Percentiles rank a stretch among this genome's conserved stretches.
phyloP scores from a whole-genome alignment of 805 yeast species.

The Yamadazyma laniorum region DNA sequence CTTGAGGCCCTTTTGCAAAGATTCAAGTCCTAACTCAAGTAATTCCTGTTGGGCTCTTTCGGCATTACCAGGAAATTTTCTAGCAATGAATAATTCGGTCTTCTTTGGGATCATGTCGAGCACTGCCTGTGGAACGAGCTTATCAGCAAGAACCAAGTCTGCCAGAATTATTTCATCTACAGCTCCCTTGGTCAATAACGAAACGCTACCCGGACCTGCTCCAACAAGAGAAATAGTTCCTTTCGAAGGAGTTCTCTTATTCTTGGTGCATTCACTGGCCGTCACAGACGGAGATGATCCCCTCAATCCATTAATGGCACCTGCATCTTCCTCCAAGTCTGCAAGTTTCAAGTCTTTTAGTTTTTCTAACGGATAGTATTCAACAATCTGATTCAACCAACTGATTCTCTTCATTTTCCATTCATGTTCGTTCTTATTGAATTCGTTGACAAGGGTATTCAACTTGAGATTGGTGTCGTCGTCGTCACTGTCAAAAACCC shows the following conservation, averaged over 20 bases:
- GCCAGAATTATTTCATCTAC: conserved; percentile 76
- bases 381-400: conserved; percentile 88
- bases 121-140: conserved; percentile 86
- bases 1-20: conserved; percentile 60
- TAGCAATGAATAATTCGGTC: conserved; percentile 79
- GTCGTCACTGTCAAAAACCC: conserved; percentile 58
- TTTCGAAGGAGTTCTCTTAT: conserved; percentile 15
- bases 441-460: conserved; percentile 62
- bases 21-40: conserved; percentile 65
- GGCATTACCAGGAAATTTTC: conserved; percentile 96
- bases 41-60: conserved; percentile 89
- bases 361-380: conserved; percentile 75
- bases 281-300: neutral
- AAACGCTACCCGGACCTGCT: conserved; percentile 88
- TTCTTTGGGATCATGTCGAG: conserved; percentile 73
- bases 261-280: conserved; percentile 7
- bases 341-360: conserved; percentile 59
- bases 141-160: conserved; percentile 84
- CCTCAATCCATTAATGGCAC: conserved; percentile 1
- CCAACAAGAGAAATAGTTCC: conserved; percentile 85
- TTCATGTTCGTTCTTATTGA: conserved; percentile 51
- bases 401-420: conserved; percentile 61
- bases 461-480: conserved; percentile 64
- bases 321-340: conserved; percentile 41
- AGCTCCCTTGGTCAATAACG: conserved; percentile 83